Conservation (phyloP, 1,284 basidiomycete species). For the Puccinia triticina region DNA sequence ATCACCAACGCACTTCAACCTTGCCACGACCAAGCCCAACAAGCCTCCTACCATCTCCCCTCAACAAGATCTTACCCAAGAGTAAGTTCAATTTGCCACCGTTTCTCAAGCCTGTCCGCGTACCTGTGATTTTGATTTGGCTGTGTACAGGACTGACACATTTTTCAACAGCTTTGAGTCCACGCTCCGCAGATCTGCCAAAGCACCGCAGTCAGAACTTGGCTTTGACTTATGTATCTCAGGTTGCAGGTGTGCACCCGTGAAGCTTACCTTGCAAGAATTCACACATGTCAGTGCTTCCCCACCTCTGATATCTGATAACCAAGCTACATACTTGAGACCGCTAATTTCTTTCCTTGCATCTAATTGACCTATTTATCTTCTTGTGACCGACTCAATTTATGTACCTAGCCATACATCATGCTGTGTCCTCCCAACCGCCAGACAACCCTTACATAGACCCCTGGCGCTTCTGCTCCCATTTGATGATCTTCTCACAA, state of each 20-base stretch:
- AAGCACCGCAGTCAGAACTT: slow-evolving; percentile 32
- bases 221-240: slow-evolving; percentile 44
- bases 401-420: background rate
- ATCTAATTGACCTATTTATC: slow-evolving; percentile 15
- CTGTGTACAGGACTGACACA: background rate
- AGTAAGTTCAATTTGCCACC: slow-evolving; percentile 64
- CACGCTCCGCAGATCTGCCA: slow-evolving; percentile 25
- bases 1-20: slow-evolving; percentile 31
- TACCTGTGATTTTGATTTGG: background rate
- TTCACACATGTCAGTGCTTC: slow-evolving; percentile 17
- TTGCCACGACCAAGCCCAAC: slow-evolving; percentile 43
- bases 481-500: slow-evolving; percentile 86
- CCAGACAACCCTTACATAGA: slow-evolving; percentile 57
- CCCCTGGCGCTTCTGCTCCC: slow-evolving; percentile 85
- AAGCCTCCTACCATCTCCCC: slow-evolving; percentile 39
- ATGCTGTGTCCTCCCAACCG: slow-evolving; percentile 48
- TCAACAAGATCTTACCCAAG: slow-evolving; percentile 63
- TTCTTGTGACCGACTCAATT: background rate
- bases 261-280: slow-evolving; percentile 47
- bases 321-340: background rate
- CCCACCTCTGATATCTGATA: background rate
- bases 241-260: slow-evolving; percentile 49
- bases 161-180: slow-evolving; percentile 41
- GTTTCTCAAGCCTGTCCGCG: no score
- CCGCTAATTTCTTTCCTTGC: background rate